Evolutionary conservation across 257 asterid genomes (phyloP), one percentile per base, ranked within the genome.

Genomic region (Nicotiana obtusifolia): DNA sequence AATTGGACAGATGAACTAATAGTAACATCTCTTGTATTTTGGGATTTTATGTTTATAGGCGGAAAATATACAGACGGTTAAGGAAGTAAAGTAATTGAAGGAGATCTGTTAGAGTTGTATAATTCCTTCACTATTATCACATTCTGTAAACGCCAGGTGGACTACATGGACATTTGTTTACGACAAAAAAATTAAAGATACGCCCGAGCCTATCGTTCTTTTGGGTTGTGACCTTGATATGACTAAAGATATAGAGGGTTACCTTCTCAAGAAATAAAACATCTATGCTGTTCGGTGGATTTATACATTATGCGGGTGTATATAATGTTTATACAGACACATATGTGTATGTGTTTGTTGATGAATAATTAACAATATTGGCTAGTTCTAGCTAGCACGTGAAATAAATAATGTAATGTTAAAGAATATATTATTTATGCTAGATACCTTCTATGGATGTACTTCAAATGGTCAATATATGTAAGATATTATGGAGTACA

Each of bases 121-220:
- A 54, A 22, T 52, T 68, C 80, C 24, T 57, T 60, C 67, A 67
- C 78, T 20, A 4, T 4, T 19, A 7, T 35, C 5, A 19, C 0
- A 35, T 67, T 0, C 19, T 67, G 14, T 67, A 30, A 67, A 33
- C 0, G 6, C 0, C 53, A 19, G 4, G 4, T 67, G 53, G 30
- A 4, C 30, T 0, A 10, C 26, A n/a, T 67, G 0, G 54, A 68
- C 77, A 10, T 0, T 68, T 19, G 77, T 9, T 17, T 68, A 68
- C 0, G 89, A 87, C 82, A 90, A 88, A 33, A 20, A 83, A 35
- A 78, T 16, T 1, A 86, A 81, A 52, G 85, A 19, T 2, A n/a
- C 28, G 0, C 30, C 30, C 0, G 31, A 68, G 5, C 77, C 30
- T 8, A 26, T n/a, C 31, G 37, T 0, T 68, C 2, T 19, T 11